Conservation (phyloP, 768 basidiomycete species). For the Russula sp. region DNA sequence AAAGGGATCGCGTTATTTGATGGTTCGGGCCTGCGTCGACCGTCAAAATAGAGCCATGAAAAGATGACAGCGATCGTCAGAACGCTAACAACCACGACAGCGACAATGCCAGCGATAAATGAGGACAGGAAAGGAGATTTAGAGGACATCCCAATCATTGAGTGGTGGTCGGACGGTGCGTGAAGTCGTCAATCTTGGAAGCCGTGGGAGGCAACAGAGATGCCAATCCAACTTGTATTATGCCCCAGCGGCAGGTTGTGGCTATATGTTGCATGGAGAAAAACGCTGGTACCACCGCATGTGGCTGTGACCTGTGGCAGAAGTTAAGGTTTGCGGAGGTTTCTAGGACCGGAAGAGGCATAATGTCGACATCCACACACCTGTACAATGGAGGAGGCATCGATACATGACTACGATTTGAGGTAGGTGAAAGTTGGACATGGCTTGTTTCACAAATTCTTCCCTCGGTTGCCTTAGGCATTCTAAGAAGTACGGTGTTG, state of each 20-base stretch:
- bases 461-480: too few species aligned
- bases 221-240: background rate
- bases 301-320: slow-evolving; percentile 1
- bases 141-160: background rate
- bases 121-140: slow-evolving; percentile 4
- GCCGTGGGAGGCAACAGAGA: background rate
- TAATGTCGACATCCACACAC: background rate
- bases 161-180: background rate
- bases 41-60: background rate
- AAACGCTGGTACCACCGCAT: background rate
- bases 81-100: background rate
- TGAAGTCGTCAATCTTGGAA: slow-evolving; percentile 2
- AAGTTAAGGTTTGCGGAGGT: background rate
- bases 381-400: background rate
- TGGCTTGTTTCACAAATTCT: background rate
- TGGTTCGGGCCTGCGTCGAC: background rate
- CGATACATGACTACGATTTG: background rate
- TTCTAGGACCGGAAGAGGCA: background rate
- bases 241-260: background rate
- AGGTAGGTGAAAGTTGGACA: background rate
- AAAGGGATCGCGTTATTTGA: background rate
- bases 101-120: slow-evolving; percentile 4
- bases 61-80: background rate
- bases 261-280: background rate
- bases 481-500: too few species aligned